phyloP scores from a whole-genome alignment of 2,329 filamentous ascomycete species.

The Ophiocordyceps camponoti-saundersi region DNA sequence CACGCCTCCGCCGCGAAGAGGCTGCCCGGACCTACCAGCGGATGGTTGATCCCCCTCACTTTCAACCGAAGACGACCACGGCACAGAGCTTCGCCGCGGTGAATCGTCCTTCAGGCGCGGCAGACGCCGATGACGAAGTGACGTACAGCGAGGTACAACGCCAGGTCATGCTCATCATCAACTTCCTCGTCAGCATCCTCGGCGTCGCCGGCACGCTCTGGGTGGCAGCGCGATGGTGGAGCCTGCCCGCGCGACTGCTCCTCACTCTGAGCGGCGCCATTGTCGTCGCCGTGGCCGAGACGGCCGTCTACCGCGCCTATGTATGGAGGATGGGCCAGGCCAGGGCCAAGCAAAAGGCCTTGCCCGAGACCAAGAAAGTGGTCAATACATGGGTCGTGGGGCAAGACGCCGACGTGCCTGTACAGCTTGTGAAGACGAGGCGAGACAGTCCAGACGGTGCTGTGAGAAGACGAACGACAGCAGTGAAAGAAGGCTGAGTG shows the following conservation, averaged over 20 bases:
- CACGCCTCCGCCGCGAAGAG: slow-evolving; percentile 63
- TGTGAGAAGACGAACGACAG: slow-evolving; percentile 11
- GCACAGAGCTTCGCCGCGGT: slow-evolving; percentile 39
- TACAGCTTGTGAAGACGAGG: neutral
- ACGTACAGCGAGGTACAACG: slow-evolving; percentile 59
- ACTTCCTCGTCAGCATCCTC: slow-evolving; percentile 74
- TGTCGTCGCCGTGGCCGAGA: slow-evolving; percentile 57
- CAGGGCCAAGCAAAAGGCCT: slow-evolving; percentile 41
- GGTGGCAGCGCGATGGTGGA: slow-evolving; percentile 66
- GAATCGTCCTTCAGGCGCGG: slow-evolving; percentile 26
- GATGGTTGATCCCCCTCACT: slow-evolving; percentile 48
- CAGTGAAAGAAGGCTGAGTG: slow-evolving; percentile 1
- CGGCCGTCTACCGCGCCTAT: slow-evolving; percentile 62
- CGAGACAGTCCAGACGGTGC: neutral
- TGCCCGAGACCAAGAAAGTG: slow-evolving; percentile 51
- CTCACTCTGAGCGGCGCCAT: slow-evolving; percentile 54
- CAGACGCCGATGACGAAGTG: slow-evolving; percentile 40
- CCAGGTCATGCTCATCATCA: slow-evolving; percentile 74
- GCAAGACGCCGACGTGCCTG: slow-evolving; percentile 11
- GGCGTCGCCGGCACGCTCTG: slow-evolving; percentile 64
- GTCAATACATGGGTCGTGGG: slow-evolving; percentile 55
- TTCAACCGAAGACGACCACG: slow-evolving; percentile 33
- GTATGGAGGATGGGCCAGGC: slow-evolving; percentile 54
- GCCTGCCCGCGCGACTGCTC: slow-evolving; percentile 49
- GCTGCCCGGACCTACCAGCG: slow-evolving; percentile 69